phyloP scores from a whole-genome alignment of 306 rosid genomes.

The Fragaria iinumae region DNA sequence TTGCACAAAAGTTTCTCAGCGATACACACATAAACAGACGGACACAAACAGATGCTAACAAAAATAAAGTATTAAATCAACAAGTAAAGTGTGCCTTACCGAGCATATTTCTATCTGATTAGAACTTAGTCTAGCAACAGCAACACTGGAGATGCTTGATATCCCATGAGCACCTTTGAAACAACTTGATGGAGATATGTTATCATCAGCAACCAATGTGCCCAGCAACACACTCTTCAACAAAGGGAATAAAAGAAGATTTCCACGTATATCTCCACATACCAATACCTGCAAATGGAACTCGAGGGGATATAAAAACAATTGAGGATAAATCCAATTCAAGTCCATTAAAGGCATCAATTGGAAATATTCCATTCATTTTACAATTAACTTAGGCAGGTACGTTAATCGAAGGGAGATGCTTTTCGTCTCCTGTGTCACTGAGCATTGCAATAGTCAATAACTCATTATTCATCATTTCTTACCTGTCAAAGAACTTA shows the following conservation, averaged over 20 bases:
- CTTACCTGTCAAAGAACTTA: neutral
- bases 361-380: neutral
- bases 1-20: neutral
- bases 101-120: constrained; percentile 68
- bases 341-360: neutral
- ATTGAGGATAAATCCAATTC: neutral
- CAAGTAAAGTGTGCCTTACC: constrained; percentile 36
- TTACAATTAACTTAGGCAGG: neutral
- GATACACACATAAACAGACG: neutral
- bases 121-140: constrained; percentile 40
- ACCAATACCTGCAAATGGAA: constrained; percentile 60
- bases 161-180: constrained; percentile 97
- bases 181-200: constrained; percentile 49
- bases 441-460: neutral
- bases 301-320: neutral
- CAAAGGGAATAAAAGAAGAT: constrained; percentile 77
- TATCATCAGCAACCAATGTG: constrained; percentile 34
- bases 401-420: neutral
- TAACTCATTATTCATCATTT: neutral
- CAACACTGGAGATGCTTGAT: constrained; percentile 77
- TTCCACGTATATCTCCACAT: constrained; percentile 95
- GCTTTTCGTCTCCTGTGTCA: constrained; percentile 1
- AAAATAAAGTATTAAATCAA: constrained; percentile 16
- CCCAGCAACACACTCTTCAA: constrained; percentile 41
- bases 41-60: neutral